These are phyloP conservation scores for Lathyrus sativus DNA, from an alignment of 306 rosid species.

Conservation along the genomic window DNA sequence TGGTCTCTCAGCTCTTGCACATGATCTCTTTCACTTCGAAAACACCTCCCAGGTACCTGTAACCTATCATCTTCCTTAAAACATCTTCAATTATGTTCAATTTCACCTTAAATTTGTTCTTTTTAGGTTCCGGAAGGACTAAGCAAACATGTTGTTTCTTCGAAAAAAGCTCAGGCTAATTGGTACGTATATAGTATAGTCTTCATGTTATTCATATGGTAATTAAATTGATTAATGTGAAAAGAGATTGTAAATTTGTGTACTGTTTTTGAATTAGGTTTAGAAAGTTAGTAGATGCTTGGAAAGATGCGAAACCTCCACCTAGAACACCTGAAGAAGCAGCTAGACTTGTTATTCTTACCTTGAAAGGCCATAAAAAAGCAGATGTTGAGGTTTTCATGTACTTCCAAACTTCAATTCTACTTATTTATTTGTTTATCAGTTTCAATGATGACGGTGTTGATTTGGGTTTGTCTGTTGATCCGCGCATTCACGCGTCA, in stretches of 20 bases:
- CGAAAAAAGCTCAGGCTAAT: slow-evolving; percentile 88
- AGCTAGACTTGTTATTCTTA: slow-evolving; percentile 65
- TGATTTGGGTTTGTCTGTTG: not conserved
- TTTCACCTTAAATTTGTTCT: not conserved
- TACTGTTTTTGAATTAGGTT: slow-evolving; percentile 58
- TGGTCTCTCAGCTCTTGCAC: slow-evolving; percentile 75
- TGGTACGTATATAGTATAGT: slow-evolving; percentile 48
- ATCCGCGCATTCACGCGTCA: not conserved
- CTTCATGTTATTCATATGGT: not conserved
- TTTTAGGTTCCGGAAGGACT: slow-evolving; percentile 86
- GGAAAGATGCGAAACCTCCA: slow-evolving; percentile 75
- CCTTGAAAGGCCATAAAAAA: slow-evolving; percentile 67
- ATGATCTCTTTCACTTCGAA: slow-evolving; percentile 74
- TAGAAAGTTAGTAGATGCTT: slow-evolving; percentile 74
- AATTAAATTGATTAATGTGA: not conserved
- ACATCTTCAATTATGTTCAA: not conserved
- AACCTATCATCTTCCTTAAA: not conserved
- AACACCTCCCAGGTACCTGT: slow-evolving; percentile 72
- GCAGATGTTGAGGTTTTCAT: slow-evolving; percentile 84
- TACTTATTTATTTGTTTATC: not conserved
- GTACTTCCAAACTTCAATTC: slow-evolving; percentile 19
- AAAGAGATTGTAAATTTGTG: not conserved
- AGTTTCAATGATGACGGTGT: not conserved
- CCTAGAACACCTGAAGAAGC: slow-evolving; percentile 85
- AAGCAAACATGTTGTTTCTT: slow-evolving; percentile 70